A percentile compares a stretch with the other conserved stretches of the same genome.
Conservation (phyloP, 2,329 filamentous ascomycete species). For the Periconia sp. region DNA sequence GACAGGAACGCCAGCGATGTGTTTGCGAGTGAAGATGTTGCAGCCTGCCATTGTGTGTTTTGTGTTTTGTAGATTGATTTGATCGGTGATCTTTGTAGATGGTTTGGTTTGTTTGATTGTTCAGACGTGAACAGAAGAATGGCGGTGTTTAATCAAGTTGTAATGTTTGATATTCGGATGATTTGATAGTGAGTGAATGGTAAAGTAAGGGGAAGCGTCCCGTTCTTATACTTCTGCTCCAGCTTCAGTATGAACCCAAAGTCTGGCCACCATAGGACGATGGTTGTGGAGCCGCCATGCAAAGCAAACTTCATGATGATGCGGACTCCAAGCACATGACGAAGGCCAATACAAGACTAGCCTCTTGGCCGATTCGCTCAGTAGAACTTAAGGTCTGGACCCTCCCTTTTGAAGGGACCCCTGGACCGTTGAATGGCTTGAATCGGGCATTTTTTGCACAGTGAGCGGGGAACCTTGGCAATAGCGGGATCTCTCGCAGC, state of each 20-base stretch:
- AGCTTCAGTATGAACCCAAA: background rate
- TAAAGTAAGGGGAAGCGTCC: background rate
- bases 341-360: constrained; percentile 5
- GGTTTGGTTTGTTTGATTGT: background rate
- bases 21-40: constrained; percentile 9
- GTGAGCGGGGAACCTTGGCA: constrained; percentile 5
- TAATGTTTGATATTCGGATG: background rate
- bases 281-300: background rate
- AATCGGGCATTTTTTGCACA: background rate
- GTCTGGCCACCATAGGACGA: background rate
- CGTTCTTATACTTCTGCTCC: background rate
- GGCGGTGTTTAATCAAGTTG: background rate
- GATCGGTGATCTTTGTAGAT: background rate
- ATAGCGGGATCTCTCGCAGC: background rate
- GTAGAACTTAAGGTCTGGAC: background rate
- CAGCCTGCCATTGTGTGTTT: constrained; percentile 1
- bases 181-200: background rate
- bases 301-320: background rate
- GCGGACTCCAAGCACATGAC: constrained; percentile 5
- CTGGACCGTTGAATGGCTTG: background rate
- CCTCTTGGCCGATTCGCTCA: background rate
- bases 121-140: background rate
- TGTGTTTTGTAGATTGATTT: background rate
- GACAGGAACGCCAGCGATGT: constrained; percentile 3
- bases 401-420: background rate